Conservation (phyloP, 2,329 filamentous ascomycete genomes). For the Rachicladosporium sp. region DNA sequence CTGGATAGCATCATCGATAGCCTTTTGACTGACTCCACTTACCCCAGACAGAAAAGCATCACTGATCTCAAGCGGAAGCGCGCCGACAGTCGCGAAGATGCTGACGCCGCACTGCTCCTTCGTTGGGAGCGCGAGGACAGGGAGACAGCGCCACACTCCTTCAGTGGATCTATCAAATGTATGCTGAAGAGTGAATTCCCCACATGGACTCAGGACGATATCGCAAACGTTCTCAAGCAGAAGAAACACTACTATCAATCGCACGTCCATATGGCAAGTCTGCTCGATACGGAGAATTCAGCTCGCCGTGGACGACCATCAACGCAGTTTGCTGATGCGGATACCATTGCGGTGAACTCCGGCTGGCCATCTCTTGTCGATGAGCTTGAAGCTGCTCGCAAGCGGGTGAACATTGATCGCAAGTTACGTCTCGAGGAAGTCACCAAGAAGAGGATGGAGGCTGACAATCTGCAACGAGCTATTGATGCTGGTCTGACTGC, state of each 20-base stretch:
- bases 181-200: conserved; percentile 32
- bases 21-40: conserved; percentile 13
- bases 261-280: conserved; percentile 23
- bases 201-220: conserved; percentile 24
- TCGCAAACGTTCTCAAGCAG: conserved; percentile 18
- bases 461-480: conserved; percentile 23
- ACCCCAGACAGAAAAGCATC: conserved; percentile 19
- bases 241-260: conserved; percentile 27
- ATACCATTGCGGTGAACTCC: conserved; percentile 14
- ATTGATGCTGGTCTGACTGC: conserved; percentile 37
- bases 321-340: conserved; percentile 8
- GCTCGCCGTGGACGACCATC: conserved; percentile 12
- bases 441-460: conserved; percentile 19
- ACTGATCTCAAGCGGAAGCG: conserved; percentile 18
- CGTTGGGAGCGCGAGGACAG: conserved; percentile 14
- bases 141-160: conserved; percentile 3
- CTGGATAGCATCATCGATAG: conserved; percentile 19
- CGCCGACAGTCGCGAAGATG: conserved; percentile 13
- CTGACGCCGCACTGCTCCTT: conserved; percentile 5
- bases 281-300: conserved; percentile 9
- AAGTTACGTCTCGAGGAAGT: conserved; percentile 10
- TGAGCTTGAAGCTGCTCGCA: conserved; percentile 25
- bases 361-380: conserved; percentile 13
- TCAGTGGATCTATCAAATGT: conserved; percentile 11
- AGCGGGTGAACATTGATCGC: conserved; percentile 11